phyloP scores from a whole-genome alignment of 371 early-diverging fungal genomes.

The Rhizopus delemar region DNA sequence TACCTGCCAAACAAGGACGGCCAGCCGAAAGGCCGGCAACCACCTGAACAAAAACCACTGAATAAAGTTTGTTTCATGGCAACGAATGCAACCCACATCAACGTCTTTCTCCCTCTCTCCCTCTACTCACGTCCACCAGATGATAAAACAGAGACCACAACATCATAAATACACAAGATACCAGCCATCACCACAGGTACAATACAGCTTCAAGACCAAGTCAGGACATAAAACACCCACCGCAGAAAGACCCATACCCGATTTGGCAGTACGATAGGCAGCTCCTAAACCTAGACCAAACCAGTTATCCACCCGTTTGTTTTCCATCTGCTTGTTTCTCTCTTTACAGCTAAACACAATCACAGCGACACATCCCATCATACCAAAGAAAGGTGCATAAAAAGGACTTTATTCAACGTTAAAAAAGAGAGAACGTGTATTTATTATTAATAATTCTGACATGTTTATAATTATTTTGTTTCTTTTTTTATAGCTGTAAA shows the following conservation, averaged over 20 bases:
- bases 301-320: not conserved
- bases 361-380: slow-evolving; percentile 92
- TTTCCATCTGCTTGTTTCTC: slow-evolving; percentile 14
- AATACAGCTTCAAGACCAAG: slow-evolving; percentile 84
- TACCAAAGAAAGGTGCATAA: slow-evolving; percentile 94
- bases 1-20: slow-evolving; percentile 76
- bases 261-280: slow-evolving; percentile 96
- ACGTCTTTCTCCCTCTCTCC: not conserved
- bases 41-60: slow-evolving; percentile 84
- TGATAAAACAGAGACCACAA: slow-evolving; percentile 87
- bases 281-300: slow-evolving; percentile 74
- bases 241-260: slow-evolving; percentile 92
- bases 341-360: slow-evolving; percentile 92
- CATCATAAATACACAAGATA: slow-evolving; percentile 95
- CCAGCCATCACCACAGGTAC: slow-evolving; percentile 98
- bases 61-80: slow-evolving; percentile 48
- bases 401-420: slow-evolving; percentile 70
- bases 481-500: not conserved
- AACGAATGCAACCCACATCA: slow-evolving; percentile 30
- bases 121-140: slow-evolving; percentile 71
- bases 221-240: slow-evolving; percentile 94
- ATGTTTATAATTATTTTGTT: not conserved
- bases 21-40: slow-evolving; percentile 93
- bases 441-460: not conserved
- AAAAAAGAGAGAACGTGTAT: not conserved